Base-by-base conservation (phyloP, 768 basidiomycete genomes). In the Rhodotorula graminis region DNA sequence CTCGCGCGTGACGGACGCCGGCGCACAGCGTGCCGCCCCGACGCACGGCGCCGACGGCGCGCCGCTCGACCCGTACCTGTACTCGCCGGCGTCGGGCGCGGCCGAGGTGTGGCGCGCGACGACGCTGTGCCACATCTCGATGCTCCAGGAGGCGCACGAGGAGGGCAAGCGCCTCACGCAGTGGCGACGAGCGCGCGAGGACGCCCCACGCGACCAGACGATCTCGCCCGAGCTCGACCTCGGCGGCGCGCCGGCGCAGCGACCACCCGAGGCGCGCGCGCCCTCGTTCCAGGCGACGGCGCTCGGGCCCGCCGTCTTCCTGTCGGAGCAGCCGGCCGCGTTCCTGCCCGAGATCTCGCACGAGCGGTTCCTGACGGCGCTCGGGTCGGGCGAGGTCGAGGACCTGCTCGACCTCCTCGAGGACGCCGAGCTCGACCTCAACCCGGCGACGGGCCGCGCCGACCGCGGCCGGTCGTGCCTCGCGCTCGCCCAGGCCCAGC, bases 51-150 rank as follows among this genome's bases (percentile, higher is more conserved):
- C 56, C 25, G 16, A n/a, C 21, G 5, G 14, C 5, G 31, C 31
- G 19, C 31, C 33, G 8, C 5, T 21, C 27, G 71, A 72, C 67
- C 66, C 67, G 9, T 72, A 68, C 67, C 58, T 68, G 33, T 75
- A 69, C 52, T 70, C 63, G 18, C 72, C 76, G 5, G 49, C 76
- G 6, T 27, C 29, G 8, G 70, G 64, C 19, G 72, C 72, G 7
- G 76, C 73, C 16, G 57, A 47, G 31, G 70, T 57, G 4, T 77
- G 76, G 76, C 62, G 76, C 25, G 6, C 25, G 21, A 71, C 70
- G 16, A 64, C 73, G 23, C 52, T 77, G 21, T 77, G 76, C 58
- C 76, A 77, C 57, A 65, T 77, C 64, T n/a, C 76, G 40, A 71
- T 71, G 72, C 63, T 73, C 16, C 57, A 69, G 5, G 42, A 65